Evolutionary conservation across 805 yeast genomes (phyloP).

Genomic region (Blastobotrys mokoenaii): DNA sequence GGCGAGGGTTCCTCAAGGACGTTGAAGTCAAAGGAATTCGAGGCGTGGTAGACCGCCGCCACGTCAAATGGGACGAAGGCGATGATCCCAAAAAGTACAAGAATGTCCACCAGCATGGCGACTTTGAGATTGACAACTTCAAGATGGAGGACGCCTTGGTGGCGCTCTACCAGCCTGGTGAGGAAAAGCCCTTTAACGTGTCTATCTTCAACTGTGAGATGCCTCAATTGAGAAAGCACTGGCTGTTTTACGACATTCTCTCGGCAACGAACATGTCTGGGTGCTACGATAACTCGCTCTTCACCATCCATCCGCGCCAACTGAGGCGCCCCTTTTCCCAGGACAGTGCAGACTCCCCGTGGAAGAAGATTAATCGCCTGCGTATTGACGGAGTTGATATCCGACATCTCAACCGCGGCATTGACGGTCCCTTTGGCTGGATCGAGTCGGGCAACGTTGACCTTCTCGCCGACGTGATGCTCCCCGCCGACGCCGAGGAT

Average conservation of each 20-base stretch:
- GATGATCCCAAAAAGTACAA: constrained; percentile 79
- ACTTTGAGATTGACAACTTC: constrained; percentile 82
- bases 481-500: constrained; percentile 57
- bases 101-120: constrained; percentile 72
- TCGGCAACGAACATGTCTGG: constrained; percentile 84
- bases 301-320: constrained; percentile 80
- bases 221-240: constrained; percentile 75
- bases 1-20: constrained; percentile 76
- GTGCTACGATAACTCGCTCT: constrained; percentile 83
- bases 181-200: constrained; percentile 70
- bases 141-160: constrained; percentile 79
- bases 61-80: constrained; percentile 70
- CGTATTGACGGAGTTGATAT: constrained; percentile 79
- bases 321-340: constrained; percentile 30
- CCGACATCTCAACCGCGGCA: constrained; percentile 84
- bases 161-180: constrained; percentile 67
- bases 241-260: constrained; percentile 83
- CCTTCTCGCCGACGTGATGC: constrained; percentile 82
- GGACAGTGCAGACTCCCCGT: constrained; percentile 25
- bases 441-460: constrained; percentile 87
- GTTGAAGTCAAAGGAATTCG: constrained; percentile 77
- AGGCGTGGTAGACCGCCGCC: constrained; percentile 88
- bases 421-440: constrained; percentile 95
- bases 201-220: constrained; percentile 83
- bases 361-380: constrained; percentile 64